Evolutionary conservation across 2,329 filamentous ascomycete species (phyloP).

Genomic region (Neofusicoccum kwambonambiense): DNA sequence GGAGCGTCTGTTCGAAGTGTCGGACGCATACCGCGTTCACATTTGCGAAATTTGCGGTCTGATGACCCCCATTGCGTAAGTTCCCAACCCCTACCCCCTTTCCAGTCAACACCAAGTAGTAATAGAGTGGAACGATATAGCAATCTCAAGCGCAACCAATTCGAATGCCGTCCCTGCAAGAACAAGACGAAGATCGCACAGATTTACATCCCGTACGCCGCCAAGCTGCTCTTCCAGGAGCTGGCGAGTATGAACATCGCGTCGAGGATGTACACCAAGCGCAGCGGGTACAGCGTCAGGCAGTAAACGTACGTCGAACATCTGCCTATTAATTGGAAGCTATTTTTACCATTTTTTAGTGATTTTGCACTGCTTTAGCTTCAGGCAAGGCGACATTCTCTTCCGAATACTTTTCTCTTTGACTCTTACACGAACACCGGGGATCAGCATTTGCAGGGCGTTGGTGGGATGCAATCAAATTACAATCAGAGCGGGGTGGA

Average conservation of each 20-base stretch:
- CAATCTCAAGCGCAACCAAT: constrained; percentile 90
- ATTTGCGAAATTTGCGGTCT: constrained; percentile 98
- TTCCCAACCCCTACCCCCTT: constrained; percentile 32
- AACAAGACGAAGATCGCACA: constrained; percentile 99
- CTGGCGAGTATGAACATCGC: constrained; percentile 98
- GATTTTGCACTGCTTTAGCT: not conserved
- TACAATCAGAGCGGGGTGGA: not conserved
- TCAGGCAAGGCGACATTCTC: not conserved
- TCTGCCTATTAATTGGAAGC: too few species aligned
- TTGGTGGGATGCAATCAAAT: constrained; percentile 2
- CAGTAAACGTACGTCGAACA: not conserved
- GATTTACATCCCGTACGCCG: constrained; percentile 95
- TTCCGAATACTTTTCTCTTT: not conserved
- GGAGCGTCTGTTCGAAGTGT: constrained; percentile 95
- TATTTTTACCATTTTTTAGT: too few species aligned
- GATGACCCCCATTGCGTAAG: constrained; percentile 99
- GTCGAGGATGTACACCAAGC: constrained; percentile 90
- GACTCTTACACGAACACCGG: not conserved
- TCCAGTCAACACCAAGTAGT: constrained; percentile 29
- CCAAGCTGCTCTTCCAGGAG: constrained; percentile 98
- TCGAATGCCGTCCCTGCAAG: constrained; percentile 95
- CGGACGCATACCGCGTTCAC: constrained; percentile 95
- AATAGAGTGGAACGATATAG: constrained; percentile 45
- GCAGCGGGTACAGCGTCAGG: constrained; percentile 67
- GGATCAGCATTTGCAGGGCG: constrained; percentile 17